Conservation (phyloP, 2,329 filamentous ascomycete species). For the Fusarium redolens region DNA sequence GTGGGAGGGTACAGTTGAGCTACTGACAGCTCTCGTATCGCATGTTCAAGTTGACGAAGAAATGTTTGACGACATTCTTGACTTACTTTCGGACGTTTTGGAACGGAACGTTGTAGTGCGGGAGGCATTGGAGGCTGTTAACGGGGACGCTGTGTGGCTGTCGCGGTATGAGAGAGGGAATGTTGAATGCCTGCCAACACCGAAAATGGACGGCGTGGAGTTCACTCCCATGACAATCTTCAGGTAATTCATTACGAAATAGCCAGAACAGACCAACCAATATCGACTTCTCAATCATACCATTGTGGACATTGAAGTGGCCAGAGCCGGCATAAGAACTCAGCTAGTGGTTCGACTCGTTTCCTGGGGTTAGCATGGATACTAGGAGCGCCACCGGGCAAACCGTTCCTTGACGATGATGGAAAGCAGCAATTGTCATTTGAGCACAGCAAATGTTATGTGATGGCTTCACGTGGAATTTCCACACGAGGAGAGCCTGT, state of each 20-base stretch:
- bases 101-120: constrained; percentile 60
- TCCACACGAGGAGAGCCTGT: neutral
- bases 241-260: constrained; percentile 10
- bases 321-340: constrained; percentile 25
- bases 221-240: constrained; percentile 50
- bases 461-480: constrained; percentile 24
- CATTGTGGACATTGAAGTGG: constrained; percentile 13
- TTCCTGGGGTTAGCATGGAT: constrained; percentile 13
- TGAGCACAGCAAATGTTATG: constrained; percentile 12
- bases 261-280: constrained; percentile 7
- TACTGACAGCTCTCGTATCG: constrained; percentile 71
- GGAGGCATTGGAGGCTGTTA: constrained; percentile 70
- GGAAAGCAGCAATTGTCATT: neutral
- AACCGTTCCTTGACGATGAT: neutral
- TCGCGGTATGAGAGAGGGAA: constrained; percentile 62
- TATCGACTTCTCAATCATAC: constrained; percentile 18
- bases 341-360: constrained; percentile 22
- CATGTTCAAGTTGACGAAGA: constrained; percentile 74
- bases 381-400: constrained; percentile 30
- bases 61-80: constrained; percentile 77
- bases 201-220: constrained; percentile 56
- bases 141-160: constrained; percentile 83
- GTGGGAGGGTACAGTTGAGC: constrained; percentile 70
- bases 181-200: constrained; percentile 51
- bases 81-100: constrained; percentile 66